Percentiles rank a stretch among this genome's conserved stretches.
phyloP scores from a whole-genome alignment of 23 red algal species.

The Cyanidiococcus yangmingshanensis region DNA sequence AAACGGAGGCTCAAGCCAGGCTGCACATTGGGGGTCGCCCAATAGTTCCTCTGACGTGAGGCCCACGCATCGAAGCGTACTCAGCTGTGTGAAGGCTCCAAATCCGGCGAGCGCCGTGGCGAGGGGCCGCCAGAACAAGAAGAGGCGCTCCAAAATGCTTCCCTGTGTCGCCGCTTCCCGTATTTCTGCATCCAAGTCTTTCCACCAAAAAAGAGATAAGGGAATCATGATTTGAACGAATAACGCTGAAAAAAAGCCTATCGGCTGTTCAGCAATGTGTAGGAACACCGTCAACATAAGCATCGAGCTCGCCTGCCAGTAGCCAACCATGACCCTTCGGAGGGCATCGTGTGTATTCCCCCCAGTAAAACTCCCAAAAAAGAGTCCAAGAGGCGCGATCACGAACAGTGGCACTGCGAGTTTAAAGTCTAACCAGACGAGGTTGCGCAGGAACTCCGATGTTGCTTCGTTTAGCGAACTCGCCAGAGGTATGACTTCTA shows the following conservation, averaged over 20 bases:
- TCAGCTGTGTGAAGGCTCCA: conserved; percentile 2
- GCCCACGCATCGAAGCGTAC: neutral
- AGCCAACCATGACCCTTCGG: conserved; percentile 22
- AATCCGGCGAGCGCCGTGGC: neutral
- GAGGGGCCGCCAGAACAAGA: conserved; percentile 6
- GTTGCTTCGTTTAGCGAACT: neutral
- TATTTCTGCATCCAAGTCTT: neutral
- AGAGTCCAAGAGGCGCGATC: neutral
- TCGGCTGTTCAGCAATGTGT: conserved; percentile 27
- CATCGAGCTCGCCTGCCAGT: conserved; percentile 32
- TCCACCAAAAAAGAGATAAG: neutral
- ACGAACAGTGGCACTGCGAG: conserved; percentile 15
- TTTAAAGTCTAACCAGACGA: conserved; percentile 12
- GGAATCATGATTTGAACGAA: conserved; percentile 16
- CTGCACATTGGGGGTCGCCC: conserved; percentile 2
- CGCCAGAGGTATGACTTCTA: neutral
- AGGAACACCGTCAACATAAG: conserved; percentile 34
- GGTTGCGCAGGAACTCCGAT: neutral
- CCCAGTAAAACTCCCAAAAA: neutral
- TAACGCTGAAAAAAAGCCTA: conserved; percentile 4
- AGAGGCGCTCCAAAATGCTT: conserved; percentile 6
- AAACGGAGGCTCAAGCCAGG: conserved; percentile 15
- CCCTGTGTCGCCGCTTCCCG: neutral
- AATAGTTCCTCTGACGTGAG: neutral
- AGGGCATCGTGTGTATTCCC: conserved; percentile 17